Evolutionary conservation across 192 early-diverging fungal genomes (phyloP).

Genomic region (Gaertneriomyces sp.): DNA sequence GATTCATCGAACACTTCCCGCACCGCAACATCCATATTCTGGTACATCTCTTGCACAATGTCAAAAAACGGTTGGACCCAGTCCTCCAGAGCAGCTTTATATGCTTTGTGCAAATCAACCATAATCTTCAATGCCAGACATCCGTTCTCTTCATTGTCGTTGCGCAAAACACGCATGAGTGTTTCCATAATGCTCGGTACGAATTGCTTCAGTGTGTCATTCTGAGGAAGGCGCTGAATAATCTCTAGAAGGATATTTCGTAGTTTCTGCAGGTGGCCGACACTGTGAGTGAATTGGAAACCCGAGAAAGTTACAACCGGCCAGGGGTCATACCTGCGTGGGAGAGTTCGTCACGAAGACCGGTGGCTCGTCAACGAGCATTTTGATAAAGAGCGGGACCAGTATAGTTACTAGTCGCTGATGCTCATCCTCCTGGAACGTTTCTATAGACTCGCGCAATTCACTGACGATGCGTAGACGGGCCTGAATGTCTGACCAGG

Average conservation of each 20-base stretch:
- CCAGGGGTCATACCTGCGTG: conserved; percentile 26
- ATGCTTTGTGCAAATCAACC: conserved; percentile 90
- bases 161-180: conserved; percentile 69
- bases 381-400: conserved; percentile 77
- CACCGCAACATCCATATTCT: conserved; percentile 84
- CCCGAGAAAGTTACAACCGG: neutral
- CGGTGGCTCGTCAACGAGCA: conserved; percentile 46
- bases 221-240: conserved; percentile 87
- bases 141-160: conserved; percentile 98
- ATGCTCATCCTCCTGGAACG: conserved; percentile 83
- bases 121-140: conserved; percentile 90
- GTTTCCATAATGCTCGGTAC: conserved; percentile 72
- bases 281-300: neutral
- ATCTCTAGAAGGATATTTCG: conserved; percentile 86
- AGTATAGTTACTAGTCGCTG: conserved; percentile 70
- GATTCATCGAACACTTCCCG: conserved; percentile 72
- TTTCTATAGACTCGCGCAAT: conserved; percentile 86
- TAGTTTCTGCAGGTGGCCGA: conserved; percentile 66
- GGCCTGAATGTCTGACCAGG: conserved; percentile 52
- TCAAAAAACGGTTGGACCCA: conserved; percentile 87
- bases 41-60: conserved; percentile 89
- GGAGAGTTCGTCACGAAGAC: conserved; percentile 25
- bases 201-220: conserved; percentile 73
- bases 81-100: conserved; percentile 75
- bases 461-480: conserved; percentile 81